phyloP scores from a whole-genome alignment of 192 early-diverging fungal genomes.

The Coemansia sp. region DNA sequence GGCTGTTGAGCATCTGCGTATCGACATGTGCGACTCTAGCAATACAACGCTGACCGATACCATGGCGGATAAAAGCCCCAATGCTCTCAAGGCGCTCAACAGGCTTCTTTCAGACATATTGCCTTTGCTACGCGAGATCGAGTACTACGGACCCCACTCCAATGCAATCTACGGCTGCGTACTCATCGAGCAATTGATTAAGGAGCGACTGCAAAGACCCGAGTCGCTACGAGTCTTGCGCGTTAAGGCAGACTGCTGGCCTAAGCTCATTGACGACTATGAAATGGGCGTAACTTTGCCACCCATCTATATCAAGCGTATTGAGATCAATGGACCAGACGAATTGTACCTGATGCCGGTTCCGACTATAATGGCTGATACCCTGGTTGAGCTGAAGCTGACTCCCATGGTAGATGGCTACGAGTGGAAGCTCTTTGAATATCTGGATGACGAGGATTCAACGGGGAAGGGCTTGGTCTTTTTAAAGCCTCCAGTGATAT shows the following conservation, averaged over 20 bases:
- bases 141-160: background rate
- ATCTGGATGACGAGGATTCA: background rate
- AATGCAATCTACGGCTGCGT: background rate
- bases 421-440: background rate
- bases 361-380: background rate
- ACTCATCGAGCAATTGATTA: slow-evolving; percentile 11
- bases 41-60: background rate
- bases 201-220: slow-evolving; percentile 13
- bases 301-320: background rate
- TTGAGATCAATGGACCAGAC: background rate
- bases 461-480: background rate
- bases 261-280: background rate
- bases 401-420: background rate
- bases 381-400: background rate
- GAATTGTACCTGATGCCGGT: background rate
- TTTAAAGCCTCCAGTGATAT: no score
- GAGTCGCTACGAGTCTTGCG: background rate
- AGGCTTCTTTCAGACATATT: background rate
- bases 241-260: slow-evolving; percentile 1
- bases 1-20: background rate
- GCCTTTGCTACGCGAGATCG: slow-evolving; percentile 18
- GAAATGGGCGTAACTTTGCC: background rate
- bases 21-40: background rate
- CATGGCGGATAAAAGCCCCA: background rate
- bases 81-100: background rate